These are phyloP conservation scores for Cryptococcus maquisensis DNA, from an alignment of 1,284 basidiomycete genomes.

Conservation along the genomic window DNA sequence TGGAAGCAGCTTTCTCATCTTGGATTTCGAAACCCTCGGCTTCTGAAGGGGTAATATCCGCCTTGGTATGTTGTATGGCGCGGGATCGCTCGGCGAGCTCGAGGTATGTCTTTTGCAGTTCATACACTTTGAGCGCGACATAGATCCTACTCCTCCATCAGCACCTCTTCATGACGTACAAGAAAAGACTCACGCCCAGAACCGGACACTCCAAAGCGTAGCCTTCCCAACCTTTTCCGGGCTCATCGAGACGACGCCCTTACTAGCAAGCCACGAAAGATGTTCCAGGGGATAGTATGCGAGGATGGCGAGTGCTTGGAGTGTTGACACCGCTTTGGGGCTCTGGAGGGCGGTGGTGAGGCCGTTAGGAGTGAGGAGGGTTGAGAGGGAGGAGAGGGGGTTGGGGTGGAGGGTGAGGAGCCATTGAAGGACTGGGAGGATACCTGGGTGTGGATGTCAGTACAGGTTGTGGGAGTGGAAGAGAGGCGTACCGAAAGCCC, in stretches of 20 bases:
- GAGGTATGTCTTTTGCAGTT: slow-evolving; percentile 23
- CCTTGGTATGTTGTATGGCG: slow-evolving; percentile 18
- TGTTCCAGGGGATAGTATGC: slow-evolving; percentile 46
- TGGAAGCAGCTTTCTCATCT: slow-evolving; percentile 4
- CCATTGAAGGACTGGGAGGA: slow-evolving; percentile 40
- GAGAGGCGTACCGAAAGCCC: slow-evolving; percentile 34
- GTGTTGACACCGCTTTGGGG: slow-evolving; percentile 32
- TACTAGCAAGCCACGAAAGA: slow-evolving; percentile 36
- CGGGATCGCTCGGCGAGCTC: slow-evolving; percentile 20
- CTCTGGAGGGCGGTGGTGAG: slow-evolving; percentile 11
- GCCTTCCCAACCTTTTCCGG: slow-evolving; percentile 19
- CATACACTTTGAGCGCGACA: slow-evolving; percentile 36
- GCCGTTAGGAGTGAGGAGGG: slow-evolving; percentile 10
- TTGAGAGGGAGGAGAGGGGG: slow-evolving; percentile 23
- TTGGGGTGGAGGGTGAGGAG: slow-evolving; percentile 36
- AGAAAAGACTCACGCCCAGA: slow-evolving; percentile 44
- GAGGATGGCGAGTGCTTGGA: slow-evolving; percentile 38
- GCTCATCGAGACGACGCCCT: slow-evolving; percentile 36
- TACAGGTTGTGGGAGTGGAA: not conserved
- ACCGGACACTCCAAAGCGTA: slow-evolving; percentile 36
- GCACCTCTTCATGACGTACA: not conserved
- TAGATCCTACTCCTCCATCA: slow-evolving; percentile 24
- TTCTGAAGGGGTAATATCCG: slow-evolving; percentile 15
- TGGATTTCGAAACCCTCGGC: slow-evolving; percentile 40
- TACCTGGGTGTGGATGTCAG: slow-evolving; percentile 1